These are phyloP conservation scores for Mrakia hoshinonis DNA, from an alignment of 768 basidiomycete species.

Conservation along the genomic window DNA sequence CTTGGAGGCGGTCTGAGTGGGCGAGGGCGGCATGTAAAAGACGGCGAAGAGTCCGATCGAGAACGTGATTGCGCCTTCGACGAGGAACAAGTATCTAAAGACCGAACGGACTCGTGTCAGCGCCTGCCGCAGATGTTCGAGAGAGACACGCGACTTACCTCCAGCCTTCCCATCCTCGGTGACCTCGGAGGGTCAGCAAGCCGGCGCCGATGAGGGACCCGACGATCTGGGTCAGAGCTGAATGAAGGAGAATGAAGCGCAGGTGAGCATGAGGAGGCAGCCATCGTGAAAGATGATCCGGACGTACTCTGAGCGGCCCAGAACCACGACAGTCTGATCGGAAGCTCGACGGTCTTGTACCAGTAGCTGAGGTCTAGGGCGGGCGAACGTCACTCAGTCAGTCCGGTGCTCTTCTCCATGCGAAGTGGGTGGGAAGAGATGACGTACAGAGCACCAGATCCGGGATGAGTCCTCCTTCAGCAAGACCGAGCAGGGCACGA, in stretches of 20 bases:
- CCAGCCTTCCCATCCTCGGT: slow-evolving; percentile 28
- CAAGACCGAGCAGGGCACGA: slow-evolving; percentile 30
- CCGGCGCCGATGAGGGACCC: slow-evolving; percentile 20
- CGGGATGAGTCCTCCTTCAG: slow-evolving; percentile 32
- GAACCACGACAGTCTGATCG: slow-evolving; percentile 47
- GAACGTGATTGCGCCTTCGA: slow-evolving; percentile 47
- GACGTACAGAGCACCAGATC: slow-evolving; percentile 30
- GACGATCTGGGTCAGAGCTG: neutral
- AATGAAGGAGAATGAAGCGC: no score
- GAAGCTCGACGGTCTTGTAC: slow-evolving; percentile 33
- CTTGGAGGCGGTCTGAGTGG: slow-evolving; percentile 57
- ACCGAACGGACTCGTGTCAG: neutral
- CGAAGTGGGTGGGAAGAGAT: no score
- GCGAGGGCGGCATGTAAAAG: slow-evolving; percentile 55
- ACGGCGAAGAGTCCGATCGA: slow-evolving; percentile 50
- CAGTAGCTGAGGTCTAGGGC: slow-evolving; percentile 31
- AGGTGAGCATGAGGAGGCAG: no score
- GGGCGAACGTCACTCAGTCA: no score
- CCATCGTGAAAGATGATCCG: slow-evolving; percentile 30
- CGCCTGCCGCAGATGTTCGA: no score
- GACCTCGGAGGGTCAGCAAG: slow-evolving; percentile 16
- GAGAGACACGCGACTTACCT: neutral
- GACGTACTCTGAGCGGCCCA: slow-evolving; percentile 40
- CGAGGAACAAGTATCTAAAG: slow-evolving; percentile 32
- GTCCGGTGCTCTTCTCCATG: no score